A percentile compares a stretch with the other conserved stretches of the same genome.
Evolutionary conservation across 1,284 basidiomycete species (phyloP).

Genomic region (Boletellus dicymbophilus): DNA sequence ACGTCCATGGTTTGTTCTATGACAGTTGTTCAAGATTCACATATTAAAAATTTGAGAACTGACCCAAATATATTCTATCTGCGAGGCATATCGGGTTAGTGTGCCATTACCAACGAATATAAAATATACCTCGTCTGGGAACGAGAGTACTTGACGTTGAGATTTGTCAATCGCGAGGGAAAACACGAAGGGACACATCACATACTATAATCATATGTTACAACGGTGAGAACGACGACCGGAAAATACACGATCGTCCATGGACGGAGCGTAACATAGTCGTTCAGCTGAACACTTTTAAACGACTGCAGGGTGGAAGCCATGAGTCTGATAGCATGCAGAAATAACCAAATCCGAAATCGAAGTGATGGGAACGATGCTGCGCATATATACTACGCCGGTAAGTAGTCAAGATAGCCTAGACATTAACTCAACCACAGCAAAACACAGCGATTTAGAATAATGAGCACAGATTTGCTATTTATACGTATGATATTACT

Average conservation of each 20-base stretch:
- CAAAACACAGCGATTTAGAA: no score
- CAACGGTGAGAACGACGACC: neutral
- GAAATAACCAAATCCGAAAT: no score
- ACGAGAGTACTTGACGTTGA: neutral
- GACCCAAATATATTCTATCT: conserved; percentile 2
- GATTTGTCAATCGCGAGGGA: neutral
- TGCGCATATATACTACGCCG: no score
- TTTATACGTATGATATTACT: no score
- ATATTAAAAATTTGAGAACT: neutral
- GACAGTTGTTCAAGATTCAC: neutral
- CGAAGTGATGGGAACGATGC: no score
- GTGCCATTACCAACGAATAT: no score
- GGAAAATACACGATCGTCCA: neutral
- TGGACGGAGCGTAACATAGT: neutral
- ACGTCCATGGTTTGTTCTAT: neutral
- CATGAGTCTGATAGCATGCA: neutral
- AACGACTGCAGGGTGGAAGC: neutral
- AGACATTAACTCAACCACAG: no score
- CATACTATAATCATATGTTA: neutral
- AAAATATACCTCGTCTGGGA: neutral
- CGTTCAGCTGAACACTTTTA: neutral
- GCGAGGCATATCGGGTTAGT: no score
- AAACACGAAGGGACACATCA: neutral
- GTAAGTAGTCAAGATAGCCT: no score
- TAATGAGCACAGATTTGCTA: no score